phyloP scores from a whole-genome alignment of 495 filamentous ascomycete genomes.

The Aspergillus funiculosus region DNA sequence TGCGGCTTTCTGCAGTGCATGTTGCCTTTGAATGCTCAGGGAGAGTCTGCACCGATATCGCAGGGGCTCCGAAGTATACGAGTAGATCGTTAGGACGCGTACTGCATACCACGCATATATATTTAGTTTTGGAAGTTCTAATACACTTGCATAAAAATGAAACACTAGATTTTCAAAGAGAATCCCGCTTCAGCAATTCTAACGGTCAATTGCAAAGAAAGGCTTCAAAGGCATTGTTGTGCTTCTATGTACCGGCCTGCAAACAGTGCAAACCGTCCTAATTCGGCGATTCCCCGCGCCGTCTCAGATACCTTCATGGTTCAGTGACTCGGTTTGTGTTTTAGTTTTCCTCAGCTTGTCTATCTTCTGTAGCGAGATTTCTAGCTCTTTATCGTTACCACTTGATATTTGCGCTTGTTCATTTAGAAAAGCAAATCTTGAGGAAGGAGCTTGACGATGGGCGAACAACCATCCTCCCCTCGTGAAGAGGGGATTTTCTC shows the following conservation, averaged over 20 bases:
- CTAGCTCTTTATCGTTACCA: not conserved
- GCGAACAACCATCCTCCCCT: conserved; percentile 24
- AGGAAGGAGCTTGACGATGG: conserved; percentile 24
- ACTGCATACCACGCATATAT: no score
- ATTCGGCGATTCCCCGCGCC: conserved; percentile 15
- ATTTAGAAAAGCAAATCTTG: not conserved
- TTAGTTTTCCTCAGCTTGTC: not conserved
- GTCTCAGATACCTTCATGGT: conserved; percentile 11
- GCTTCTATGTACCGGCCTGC: conserved; percentile 12
- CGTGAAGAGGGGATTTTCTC: conserved; percentile 72
- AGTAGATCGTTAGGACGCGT: no score
- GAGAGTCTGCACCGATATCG: no score
- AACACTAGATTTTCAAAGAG: no score
- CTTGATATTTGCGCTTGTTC: not conserved
- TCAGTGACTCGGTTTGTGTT: conserved; percentile 3
- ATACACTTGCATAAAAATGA: no score
- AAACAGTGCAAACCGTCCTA: conserved; percentile 30
- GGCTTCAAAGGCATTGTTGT: not conserved
- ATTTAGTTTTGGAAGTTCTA: no score
- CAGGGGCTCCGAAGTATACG: no score
- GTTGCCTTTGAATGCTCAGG: no score
- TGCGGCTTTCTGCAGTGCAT: no score
- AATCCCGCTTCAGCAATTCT: no score
- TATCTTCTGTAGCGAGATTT: not conserved
- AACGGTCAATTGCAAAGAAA: no score